phyloP scores from a whole-genome alignment of 306 rosid species.

The Cucumis melo region DNA sequence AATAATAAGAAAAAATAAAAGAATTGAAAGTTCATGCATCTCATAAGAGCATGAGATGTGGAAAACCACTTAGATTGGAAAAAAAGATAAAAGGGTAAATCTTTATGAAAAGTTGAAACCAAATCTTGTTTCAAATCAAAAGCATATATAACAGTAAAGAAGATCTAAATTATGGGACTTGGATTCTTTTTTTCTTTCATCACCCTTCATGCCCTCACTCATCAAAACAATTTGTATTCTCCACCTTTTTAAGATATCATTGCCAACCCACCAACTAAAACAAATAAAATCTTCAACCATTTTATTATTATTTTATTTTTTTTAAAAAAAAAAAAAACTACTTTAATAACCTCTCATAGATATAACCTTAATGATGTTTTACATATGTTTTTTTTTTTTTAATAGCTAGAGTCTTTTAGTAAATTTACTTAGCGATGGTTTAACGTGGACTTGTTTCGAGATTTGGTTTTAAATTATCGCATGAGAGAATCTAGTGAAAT shows the following conservation, averaged over 20 bases:
- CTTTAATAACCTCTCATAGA: background rate
- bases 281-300: slow-evolving; percentile 1
- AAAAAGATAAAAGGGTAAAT: slow-evolving; percentile 5
- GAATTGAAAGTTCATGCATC: slow-evolving; percentile 2
- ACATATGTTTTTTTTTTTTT: background rate
- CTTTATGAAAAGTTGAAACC: slow-evolving; percentile 15
- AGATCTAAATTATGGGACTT: slow-evolving; percentile 2
- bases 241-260: slow-evolving; percentile 43
- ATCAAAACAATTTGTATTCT: slow-evolving; percentile 27
- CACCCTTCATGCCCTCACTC: slow-evolving; percentile 27
- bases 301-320: background rate
- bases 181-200: slow-evolving; percentile 29
- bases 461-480: too few relatives aligned
- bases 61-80: slow-evolving; percentile 10
- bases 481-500: too few relatives aligned
- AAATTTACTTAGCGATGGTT: background rate
- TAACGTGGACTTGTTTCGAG: too few relatives aligned
- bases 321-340: background rate
- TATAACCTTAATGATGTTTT: background rate
- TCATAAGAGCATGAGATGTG: background rate
- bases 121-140: slow-evolving; percentile 14
- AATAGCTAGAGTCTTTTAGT: background rate
- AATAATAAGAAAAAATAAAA: too few relatives aligned
- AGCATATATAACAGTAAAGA: slow-evolving; percentile 22
- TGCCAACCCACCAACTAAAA: slow-evolving; percentile 11